Conservation (phyloP, 2,329 filamentous ascomycete species). For the Aspergillus sp. region DNA sequence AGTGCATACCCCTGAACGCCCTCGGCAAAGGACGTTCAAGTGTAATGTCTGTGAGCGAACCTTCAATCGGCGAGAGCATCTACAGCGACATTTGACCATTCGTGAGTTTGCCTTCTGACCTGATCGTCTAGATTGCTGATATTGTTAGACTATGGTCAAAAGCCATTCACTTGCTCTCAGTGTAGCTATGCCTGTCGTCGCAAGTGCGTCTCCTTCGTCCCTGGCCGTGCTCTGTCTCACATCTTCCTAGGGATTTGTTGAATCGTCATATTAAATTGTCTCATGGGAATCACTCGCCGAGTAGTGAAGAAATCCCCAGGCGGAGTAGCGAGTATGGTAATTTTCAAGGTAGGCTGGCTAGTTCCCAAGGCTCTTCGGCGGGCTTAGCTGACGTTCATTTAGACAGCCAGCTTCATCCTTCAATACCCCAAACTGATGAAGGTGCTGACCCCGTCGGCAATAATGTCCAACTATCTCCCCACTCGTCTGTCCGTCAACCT, state of each 20-base stretch:
- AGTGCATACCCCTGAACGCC: neutral
- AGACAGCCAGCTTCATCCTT: too few relatives aligned
- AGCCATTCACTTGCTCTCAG: neutral
- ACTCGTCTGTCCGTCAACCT: too few relatives aligned
- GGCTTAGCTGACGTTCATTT: too few relatives aligned
- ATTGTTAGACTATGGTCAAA: conserved; percentile 1
- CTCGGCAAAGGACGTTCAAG: conserved; percentile 5
- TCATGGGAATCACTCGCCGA: neutral
- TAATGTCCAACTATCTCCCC: too few relatives aligned
- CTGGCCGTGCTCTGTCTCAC: neutral
- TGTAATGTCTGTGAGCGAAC: conserved; percentile 5
- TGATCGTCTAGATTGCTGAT: neutral
- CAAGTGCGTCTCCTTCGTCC: neutral
- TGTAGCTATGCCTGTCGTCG: conserved; percentile 7
- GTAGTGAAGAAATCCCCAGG: neutral
- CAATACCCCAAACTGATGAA: too few relatives aligned
- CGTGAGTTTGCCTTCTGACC: neutral
- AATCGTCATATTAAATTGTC: conserved; percentile 5
- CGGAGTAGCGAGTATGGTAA: too few relatives aligned
- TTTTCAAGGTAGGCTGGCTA: too few relatives aligned
- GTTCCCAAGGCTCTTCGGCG: too few relatives aligned
- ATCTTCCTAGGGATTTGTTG: conserved; percentile 1
- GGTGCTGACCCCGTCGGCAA: too few relatives aligned
- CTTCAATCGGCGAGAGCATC: conserved; percentile 12
- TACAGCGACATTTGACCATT: conserved; percentile 12